These are phyloP conservation scores for Groenewaldozyma auringiensis DNA, from an alignment of 1,139 yeast genomes.

Conservation along the genomic window DNA sequence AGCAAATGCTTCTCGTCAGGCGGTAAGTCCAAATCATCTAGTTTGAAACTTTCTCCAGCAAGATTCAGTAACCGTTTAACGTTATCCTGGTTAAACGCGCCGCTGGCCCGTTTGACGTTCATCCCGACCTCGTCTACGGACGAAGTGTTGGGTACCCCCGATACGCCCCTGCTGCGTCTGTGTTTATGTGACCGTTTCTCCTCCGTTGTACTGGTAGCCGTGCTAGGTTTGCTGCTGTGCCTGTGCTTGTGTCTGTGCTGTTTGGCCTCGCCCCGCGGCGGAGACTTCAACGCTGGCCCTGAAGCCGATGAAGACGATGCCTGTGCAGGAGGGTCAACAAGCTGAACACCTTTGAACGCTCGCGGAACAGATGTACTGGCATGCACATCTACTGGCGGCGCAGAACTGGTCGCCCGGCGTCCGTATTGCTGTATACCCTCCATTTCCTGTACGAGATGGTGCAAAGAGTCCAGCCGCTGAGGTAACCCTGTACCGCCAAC, in stretches of 20 bases:
- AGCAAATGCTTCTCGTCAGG: constrained; percentile 68
- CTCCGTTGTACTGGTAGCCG: neutral
- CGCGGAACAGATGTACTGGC: neutral
- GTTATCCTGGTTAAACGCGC: constrained; percentile 23
- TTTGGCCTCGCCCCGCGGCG: neutral
- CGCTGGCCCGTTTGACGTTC: neutral
- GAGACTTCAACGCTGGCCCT: neutral
- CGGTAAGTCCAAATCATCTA: constrained; percentile 66
- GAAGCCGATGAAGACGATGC: neutral
- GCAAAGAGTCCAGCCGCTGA: neutral
- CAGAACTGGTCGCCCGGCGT: neutral
- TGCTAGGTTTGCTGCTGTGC: neutral
- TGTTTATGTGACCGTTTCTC: neutral
- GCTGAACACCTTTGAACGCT: neutral
- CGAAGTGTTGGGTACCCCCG: constrained; percentile 4
- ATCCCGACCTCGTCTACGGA: neutral
- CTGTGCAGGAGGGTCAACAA: neutral
- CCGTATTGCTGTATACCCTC: neutral
- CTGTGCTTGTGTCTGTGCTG: neutral
- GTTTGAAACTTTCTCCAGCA: constrained; percentile 38
- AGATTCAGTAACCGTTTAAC: constrained; percentile 23
- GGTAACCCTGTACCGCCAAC: neutral
- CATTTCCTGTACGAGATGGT: neutral
- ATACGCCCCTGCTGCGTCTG: constrained; percentile 1
- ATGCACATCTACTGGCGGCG: neutral